Conservation (phyloP, 169 alveolate genomes). For the Cryptosporidium canis region DNA sequence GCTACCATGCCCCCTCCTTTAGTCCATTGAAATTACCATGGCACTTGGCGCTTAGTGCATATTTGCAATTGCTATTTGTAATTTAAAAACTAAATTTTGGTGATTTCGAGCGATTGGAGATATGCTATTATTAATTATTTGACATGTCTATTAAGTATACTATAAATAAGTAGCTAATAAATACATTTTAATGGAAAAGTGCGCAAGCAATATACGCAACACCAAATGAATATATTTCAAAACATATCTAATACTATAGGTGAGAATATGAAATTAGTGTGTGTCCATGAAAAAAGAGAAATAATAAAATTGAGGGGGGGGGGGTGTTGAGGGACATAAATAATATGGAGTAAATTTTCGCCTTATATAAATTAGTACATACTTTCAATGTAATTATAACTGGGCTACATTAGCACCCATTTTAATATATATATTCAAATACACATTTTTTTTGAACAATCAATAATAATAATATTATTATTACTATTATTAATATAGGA, state of each 20-base stretch:
- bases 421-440: background rate
- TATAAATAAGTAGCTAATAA: background rate
- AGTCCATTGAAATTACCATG: too few relatives aligned
- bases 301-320: too few relatives aligned
- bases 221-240: background rate
- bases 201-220: background rate
- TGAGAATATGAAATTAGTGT: background rate
- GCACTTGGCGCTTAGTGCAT: background rate
- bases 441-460: background rate
- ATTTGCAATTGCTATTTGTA: background rate
- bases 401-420: too few relatives aligned
- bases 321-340: background rate
- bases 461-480: background rate
- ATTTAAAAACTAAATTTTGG: background rate
- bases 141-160: background rate
- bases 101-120: background rate
- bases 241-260: background rate
- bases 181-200: background rate
- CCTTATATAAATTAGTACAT: too few relatives aligned
- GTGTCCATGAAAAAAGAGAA: background rate
- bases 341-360: background rate
- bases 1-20: background rate
- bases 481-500: too few relatives aligned
- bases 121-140: background rate
- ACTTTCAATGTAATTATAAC: too few relatives aligned